Base-by-base conservation (phyloP, 2,329 filamentous ascomycete species). In the Celoporthe dispersa region DNA sequence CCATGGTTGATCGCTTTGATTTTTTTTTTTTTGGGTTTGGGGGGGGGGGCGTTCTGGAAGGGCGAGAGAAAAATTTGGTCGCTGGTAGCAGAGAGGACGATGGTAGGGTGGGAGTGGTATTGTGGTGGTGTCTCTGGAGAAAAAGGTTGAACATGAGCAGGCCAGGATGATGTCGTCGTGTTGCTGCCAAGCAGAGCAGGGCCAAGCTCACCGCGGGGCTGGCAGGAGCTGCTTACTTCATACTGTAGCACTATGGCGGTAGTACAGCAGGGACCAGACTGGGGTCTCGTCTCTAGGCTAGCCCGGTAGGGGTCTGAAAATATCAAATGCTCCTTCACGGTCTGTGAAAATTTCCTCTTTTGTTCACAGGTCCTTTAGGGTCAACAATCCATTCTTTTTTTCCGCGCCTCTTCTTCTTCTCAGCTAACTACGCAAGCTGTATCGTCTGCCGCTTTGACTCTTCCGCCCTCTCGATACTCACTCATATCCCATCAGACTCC, bases 301-400 rank as follows among this genome's bases (percentile, higher is more conserved):
- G 41, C 41, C 65, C 3, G 8, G 35, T 37, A 62, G 28, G 55
- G 65, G 65, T 67, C 55, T 61, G 19, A 25, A 66, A 66, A 55
- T 53, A 44, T 67, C 65, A 62, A n/a, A 9, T 41, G 35, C 33
- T 35, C 35, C 6, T 39, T 39, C 9, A 11, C 22, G 5, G 22
- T 9, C 16, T 25, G 4, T 68, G 66, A 68, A 68, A 68, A 31
- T 68, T 68, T 68, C 66, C 22, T 57, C 35, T 28, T 51, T 31
- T 48, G 44, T 51, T 61, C n/a, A 22, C 66, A 35, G 31, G 41
- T 44, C 19, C 28, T 39, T n/a, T 28, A 28, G 41, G 9, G 35
- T 28, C 31, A 31, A 33, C 65, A 16, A 25, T 41, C n/a, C 6
- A 8, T 5, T 9, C 31, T 59, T 33, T 59, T 8, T 9, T n/a